Conservation (phyloP, 2,329 filamentous ascomycete species). For the Cadophora sp. region DNA sequence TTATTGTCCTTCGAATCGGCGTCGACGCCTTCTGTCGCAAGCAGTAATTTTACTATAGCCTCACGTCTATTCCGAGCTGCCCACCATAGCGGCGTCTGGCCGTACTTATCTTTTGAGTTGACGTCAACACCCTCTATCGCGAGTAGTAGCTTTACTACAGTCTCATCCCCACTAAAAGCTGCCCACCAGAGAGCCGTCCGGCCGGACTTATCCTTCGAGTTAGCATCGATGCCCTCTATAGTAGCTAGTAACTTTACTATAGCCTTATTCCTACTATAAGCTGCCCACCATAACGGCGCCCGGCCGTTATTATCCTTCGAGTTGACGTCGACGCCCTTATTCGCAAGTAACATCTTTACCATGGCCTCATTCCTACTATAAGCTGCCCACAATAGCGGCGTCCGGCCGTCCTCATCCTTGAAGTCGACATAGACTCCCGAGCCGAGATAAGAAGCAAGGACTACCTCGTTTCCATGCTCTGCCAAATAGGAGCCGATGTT, state of each 20-base stretch:
- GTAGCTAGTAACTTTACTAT: constrained; percentile 31
- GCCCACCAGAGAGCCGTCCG: too few relatives aligned
- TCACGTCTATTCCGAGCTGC: too few relatives aligned
- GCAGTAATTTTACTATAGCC: too few relatives aligned
- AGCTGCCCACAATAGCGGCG: constrained; percentile 24
- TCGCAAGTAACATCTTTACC: constrained; percentile 34
- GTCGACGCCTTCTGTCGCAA: too few relatives aligned
- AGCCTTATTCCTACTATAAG: constrained; percentile 2
- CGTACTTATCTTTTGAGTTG: too few relatives aligned
- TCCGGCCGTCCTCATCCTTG: constrained; percentile 13
- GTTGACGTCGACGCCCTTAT: constrained; percentile 25
- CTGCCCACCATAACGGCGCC: constrained; percentile 23
- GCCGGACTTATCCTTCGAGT: too few relatives aligned
- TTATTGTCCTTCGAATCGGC: too few relatives aligned
- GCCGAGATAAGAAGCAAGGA: constrained; percentile 26
- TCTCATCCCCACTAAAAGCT: too few relatives aligned
- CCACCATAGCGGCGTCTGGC: too few relatives aligned
- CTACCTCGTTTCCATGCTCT: constrained; percentile 24
- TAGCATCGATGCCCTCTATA: too few relatives aligned
- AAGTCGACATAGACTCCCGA: constrained; percentile 20
- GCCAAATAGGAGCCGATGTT: constrained; percentile 16
- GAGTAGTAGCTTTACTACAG: too few relatives aligned
- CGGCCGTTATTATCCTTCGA: constrained; percentile 20
- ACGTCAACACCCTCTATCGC: too few relatives aligned
- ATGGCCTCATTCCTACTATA: constrained; percentile 13